Evolutionary conservation across 148 eudicot genomes (phyloP).

Genomic region (Heliamphora exappendiculata): DNA sequence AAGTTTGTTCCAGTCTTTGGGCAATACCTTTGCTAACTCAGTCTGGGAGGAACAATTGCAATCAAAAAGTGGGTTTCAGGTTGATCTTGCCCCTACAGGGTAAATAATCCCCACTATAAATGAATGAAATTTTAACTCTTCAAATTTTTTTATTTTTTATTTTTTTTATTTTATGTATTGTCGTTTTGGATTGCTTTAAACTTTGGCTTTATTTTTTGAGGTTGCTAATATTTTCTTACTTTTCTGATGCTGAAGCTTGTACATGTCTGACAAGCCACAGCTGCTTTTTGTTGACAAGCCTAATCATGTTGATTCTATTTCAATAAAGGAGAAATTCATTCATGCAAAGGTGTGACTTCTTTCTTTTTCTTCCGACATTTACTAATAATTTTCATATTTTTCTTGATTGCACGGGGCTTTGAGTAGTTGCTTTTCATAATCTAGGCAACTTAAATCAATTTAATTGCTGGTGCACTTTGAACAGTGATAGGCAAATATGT

Average conservation of each 20-base stretch:
- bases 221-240: slow-evolving; percentile 14
- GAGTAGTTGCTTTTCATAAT: not conserved
- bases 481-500: not conserved
- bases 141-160: not conserved
- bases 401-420: not conserved
- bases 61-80: slow-evolving; percentile 68
- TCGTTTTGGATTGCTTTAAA: not conserved
- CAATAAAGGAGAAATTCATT: slow-evolving; percentile 89
- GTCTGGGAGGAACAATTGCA: slow-evolving; percentile 92
- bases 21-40: slow-evolving; percentile 81
- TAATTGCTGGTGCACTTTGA: not conserved
- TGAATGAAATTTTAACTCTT: not conserved
- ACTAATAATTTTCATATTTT: not conserved
- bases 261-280: slow-evolving; percentile 60
- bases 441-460: not conserved
- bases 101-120: slow-evolving; percentile 20
- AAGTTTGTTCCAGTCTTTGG: slow-evolving; percentile 85
- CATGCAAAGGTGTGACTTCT: slow-evolving; percentile 68
- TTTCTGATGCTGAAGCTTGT: slow-evolving; percentile 46
- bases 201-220: slow-evolving; percentile 2
- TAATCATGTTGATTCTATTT: slow-evolving; percentile 72
- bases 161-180: too few relatives aligned
- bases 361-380: not conserved
- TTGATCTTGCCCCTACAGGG: slow-evolving; percentile 67
- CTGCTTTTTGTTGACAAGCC: slow-evolving; percentile 71